Base-by-base conservation (phyloP, 2,329 filamentous ascomycete genomes). In the Aspergillus hortae region DNA sequence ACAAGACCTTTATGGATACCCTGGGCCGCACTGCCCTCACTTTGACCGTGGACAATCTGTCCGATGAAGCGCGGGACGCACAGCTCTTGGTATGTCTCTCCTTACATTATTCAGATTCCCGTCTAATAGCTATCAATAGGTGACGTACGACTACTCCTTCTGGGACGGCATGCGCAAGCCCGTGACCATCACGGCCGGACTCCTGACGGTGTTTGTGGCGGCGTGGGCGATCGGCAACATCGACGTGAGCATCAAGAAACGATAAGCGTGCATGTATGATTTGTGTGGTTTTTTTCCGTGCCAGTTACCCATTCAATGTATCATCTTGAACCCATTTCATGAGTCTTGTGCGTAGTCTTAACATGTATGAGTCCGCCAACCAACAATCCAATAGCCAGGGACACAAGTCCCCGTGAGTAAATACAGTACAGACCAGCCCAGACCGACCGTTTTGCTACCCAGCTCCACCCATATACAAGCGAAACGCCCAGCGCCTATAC, bases 1-100 rank as follows among this genome's bases (percentile, higher is more conserved):
- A 94, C 75, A 87, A 86, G 72, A 96, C 92, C 0, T 99, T 91
- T 74, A 88, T 99, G 75, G 94, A 99, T 72, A 97, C 94, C 0
- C 65, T 92, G 30, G 94, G 94, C 55, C 89, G 94, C 57, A 95
- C 92, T 0, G 82, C 86, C 0, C 79, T 99, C 55, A 86, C 82
- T 46, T 80, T 99, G 64, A 88, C 87, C 56, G 89, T 90, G 6
- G 80, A 85, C 61, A 97, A 96, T 70, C 77, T 97, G 48, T 89
- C 95, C 1, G 94, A 99, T 62, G 94, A 97, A 61, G 84, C 92
- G 65, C 83, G 92, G 49, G 90, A 92, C 65, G 85, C 89, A 30
- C 86, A 94, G 58, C 72, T 97, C 19, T 77, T 96, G 61, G 88
- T 80, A 69, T 61, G 72, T 67, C 49, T 25, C 7, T 23, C 23